Evolutionary conservation across 1,139 yeast species (phyloP).

Genomic region (Magnusiomyces paraingens): DNA sequence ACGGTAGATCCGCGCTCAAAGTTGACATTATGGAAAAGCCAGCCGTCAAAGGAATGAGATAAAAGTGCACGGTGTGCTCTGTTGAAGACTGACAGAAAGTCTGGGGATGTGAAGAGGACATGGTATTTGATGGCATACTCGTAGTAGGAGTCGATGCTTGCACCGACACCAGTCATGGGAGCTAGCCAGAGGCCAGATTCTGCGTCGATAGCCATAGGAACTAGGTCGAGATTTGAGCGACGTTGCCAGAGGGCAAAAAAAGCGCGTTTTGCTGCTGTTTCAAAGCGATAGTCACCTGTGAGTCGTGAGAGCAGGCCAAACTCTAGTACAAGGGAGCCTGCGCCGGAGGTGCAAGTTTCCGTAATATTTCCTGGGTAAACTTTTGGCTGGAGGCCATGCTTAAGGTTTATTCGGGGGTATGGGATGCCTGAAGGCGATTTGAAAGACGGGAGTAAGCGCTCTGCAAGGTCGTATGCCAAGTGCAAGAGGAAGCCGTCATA

Average conservation of each 20-base stretch:
- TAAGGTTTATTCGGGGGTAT: slow-evolving; percentile 62
- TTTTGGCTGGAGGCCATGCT: slow-evolving; percentile 41
- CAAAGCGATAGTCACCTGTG: slow-evolving; percentile 70
- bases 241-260: slow-evolving; percentile 67
- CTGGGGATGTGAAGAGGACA: slow-evolving; percentile 62
- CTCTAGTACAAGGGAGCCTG: slow-evolving; percentile 75
- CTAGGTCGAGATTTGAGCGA: slow-evolving; percentile 52
- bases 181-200: slow-evolving; percentile 51
- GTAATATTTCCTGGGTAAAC: slow-evolving; percentile 29
- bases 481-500: slow-evolving; percentile 66
- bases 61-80: slow-evolving; percentile 52
- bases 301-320: slow-evolving; percentile 65
- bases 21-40: slow-evolving; percentile 60
- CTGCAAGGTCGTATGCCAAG: slow-evolving; percentile 69
- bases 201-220: slow-evolving; percentile 78
- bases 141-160: slow-evolving; percentile 88
- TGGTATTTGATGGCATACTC: slow-evolving; percentile 81
- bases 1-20: slow-evolving; percentile 44
- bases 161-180: slow-evolving; percentile 73
- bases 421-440: slow-evolving; percentile 58
- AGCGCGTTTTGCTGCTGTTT: slow-evolving; percentile 52
- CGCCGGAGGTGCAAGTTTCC: slow-evolving; percentile 85
- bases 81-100: slow-evolving; percentile 54
- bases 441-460: slow-evolving; percentile 59
- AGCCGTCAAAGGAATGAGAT: slow-evolving; percentile 43